Evolutionary conservation across 345 rosid species (phyloP), one percentile per base, ranked within the genome.

Genomic region (Anastatica hierochuntica): DNA sequence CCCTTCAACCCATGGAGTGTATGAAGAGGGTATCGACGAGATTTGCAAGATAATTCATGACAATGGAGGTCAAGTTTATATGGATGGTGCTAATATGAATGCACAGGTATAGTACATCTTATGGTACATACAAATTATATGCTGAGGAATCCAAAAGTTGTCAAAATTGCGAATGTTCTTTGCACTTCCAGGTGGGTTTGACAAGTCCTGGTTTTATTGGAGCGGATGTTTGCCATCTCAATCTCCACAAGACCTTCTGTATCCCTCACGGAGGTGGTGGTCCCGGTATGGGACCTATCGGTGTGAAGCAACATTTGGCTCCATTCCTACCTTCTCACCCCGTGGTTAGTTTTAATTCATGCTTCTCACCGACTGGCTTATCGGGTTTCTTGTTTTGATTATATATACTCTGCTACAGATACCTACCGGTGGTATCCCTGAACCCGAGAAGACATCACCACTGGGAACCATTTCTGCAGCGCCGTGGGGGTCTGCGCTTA

Each of bases 31-130:
- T 41, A 88, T 92, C 16, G 90, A 84, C 65, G 96, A 84, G 79
- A 84, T 88, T 49, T 92, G 96, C 67, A 84, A 79, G 74, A 92
- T 85, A 50, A 85, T 88, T 54, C 98, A 92, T 58, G 88, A 79
- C 36, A 88, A 92, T 58, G 98, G 98, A 69, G 99, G 95, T 55
- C 97, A 94, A 69, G 95, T 88, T 46, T 94, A 94, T 77, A 94
- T 94, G 99, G 99, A 94, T 59, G 99, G 99, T 13, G 97, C 97
- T 37, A 94, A 94, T 85, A 88, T 94, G 99, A 92, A 92, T 66
- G 97, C 95, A n/a, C 92, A 92, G 97, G 97, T 88, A 51, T n/a
- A n/a, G n/a, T n/a, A n/a, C n/a, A n/a, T n/a, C n/a, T n/a, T n/a
- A n/a, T n/a, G n/a, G n/a, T n/a, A n/a, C n/a, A n/a, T n/a, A n/a